Base-by-base conservation (phyloP, 768 basidiomycete genomes). In the Candolleomyces aberdarensis region DNA sequence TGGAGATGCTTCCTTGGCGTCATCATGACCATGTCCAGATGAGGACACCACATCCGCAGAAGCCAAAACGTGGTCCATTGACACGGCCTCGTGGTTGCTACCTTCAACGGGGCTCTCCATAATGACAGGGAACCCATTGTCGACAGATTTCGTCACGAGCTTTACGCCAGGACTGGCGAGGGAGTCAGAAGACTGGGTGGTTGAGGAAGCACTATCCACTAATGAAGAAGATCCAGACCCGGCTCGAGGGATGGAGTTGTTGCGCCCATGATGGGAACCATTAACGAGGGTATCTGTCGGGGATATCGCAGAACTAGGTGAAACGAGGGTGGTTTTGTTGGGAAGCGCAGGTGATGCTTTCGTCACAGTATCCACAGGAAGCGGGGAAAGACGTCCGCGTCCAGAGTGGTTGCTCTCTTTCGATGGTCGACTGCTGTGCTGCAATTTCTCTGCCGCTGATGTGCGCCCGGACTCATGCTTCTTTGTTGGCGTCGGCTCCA, bases 91-190 rank as follows among this genome's bases (percentile, higher is more conserved):
- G 19, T 61, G 56, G 39, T 62, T 59, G 29, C 61, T 51, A 40
- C 71, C 72, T 59, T 78, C 77, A 7, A 70, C 56, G 7, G 79
- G 76, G 58, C 74, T 78, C 69, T 80, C 78, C 29, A 72, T 62
- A 41, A 78, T 75, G 53, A 73, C 66, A 7, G 72, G 71, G 54
- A 71, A 68, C 39, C 63, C 64, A 48, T 62, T 60, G 26, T 26
- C 58, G n/a, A 61, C 52, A 22, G 67, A 67, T 10, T 65, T 56
- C 13, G 60, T 66, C 59, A 67, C 70, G 40, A 68, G 55, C 50
- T 66, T 65, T 17, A 69, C 56, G 58, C 47, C 9, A 55, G 60
- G 13, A 61, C 57, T 66, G 66, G 55, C 36, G 20, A 32, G 46
- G 22, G 58, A 49, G 20, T 60, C 56, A 39, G 56, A 40, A 19